Conservation (phyloP, 345 rosid genomes). For the Ceriops zippeliana region DNA sequence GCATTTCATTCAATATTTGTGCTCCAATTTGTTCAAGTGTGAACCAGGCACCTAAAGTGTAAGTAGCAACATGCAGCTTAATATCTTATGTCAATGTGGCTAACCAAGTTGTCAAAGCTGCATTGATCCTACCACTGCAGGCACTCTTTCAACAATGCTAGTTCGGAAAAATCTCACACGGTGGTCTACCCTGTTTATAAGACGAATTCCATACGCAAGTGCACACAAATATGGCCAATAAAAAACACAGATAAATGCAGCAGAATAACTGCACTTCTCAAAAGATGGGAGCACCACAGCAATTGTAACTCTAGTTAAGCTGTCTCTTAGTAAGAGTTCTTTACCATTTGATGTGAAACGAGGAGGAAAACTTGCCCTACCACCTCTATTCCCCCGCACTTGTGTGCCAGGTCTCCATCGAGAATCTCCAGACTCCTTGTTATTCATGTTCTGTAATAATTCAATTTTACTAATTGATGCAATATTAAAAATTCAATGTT, state of each 20-base stretch:
- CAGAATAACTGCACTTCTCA: conserved; percentile 8
- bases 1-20: no score
- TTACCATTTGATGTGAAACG: conserved; percentile 61
- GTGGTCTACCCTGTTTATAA: background rate
- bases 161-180: background rate
- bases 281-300: conserved; percentile 6
- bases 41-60: no score
- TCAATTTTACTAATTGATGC: conserved; percentile 2
- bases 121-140: background rate
- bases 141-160: background rate
- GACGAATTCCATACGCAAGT: conserved; percentile 1
- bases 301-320: conserved; percentile 9
- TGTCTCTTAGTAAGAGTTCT: conserved; percentile 3
- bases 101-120: background rate
- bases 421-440: conserved; percentile 65
- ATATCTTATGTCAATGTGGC: background rate
- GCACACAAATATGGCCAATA: background rate
- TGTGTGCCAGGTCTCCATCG: conserved; percentile 64
- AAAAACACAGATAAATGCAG: conserved; percentile 10
- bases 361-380: conserved; percentile 46
- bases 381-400: conserved; percentile 62
- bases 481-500: conserved; percentile 13
- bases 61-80: no score
- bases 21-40: no score
- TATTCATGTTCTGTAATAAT: conserved; percentile 47